These are phyloP conservation scores for Aureobasidium sp. DNA, from an alignment of 2,329 filamentous ascomycete species.

Conservation along the genomic window DNA sequence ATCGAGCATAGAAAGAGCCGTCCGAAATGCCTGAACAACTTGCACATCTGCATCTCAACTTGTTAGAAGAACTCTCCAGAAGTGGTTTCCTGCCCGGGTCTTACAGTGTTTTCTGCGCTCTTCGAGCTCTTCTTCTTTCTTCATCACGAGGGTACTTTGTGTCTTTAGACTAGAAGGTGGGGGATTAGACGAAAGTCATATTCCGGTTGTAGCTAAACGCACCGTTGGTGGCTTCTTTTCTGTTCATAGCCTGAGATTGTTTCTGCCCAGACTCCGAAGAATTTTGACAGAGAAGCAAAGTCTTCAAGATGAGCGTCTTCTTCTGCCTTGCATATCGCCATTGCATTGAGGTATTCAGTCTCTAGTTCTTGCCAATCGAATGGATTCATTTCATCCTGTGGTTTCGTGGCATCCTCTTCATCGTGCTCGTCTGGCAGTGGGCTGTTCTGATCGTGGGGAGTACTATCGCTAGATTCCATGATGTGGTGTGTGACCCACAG, in stretches of 20 bases:
- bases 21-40: slow-evolving; percentile 43
- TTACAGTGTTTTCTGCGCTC: slow-evolving; percentile 75
- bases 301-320: slow-evolving; percentile 47
- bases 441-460: background rate
- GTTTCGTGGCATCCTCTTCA: slow-evolving; percentile 15
- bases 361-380: slow-evolving; percentile 79
- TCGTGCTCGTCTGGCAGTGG: background rate
- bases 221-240: slow-evolving; percentile 71
- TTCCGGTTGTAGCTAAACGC: slow-evolving; percentile 16
- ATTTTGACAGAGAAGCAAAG: slow-evolving; percentile 50
- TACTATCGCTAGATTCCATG: background rate
- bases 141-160: slow-evolving; percentile 65
- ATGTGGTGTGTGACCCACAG: background rate
- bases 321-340: slow-evolving; percentile 54
- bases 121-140: slow-evolving; percentile 64
- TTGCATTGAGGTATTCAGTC: slow-evolving; percentile 57
- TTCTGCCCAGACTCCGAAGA: slow-evolving; percentile 72
- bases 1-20: slow-evolving; percentile 41
- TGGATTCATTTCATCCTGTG: slow-evolving; percentile 37
- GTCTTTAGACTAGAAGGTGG: slow-evolving; percentile 59
- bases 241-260: slow-evolving; percentile 67
- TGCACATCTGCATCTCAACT: slow-evolving; percentile 31
- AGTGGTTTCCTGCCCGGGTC: background rate
- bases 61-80: background rate
- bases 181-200: slow-evolving; percentile 16